Evolutionary conservation across 2,329 filamentous ascomycete species (phyloP).

Genomic region (Monilinia aucupariae): DNA sequence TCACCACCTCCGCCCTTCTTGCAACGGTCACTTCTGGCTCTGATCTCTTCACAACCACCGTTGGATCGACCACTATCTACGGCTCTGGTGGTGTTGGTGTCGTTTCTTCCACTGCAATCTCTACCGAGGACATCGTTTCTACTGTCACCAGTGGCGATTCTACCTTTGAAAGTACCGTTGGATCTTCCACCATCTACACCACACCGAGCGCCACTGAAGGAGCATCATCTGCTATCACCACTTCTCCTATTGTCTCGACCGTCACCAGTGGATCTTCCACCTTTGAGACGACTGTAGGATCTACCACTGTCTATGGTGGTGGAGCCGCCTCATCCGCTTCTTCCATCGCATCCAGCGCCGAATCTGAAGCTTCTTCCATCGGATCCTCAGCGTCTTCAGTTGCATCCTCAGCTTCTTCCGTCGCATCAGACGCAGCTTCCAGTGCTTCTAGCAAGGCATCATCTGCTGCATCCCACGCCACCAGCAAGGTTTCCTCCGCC

Average conservation of each 20-base stretch:
- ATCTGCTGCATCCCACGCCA: constrained; percentile 15
- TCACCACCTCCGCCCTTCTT: constrained; percentile 25
- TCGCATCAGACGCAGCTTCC: constrained; percentile 23
- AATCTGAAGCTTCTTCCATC: constrained; percentile 25
- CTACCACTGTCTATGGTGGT: constrained; percentile 22
- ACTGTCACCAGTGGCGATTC: constrained; percentile 24
- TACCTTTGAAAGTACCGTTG: constrained; percentile 26
- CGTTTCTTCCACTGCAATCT: constrained; percentile 21
- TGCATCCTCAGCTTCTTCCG: constrained; percentile 19
- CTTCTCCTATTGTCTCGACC: constrained; percentile 20
- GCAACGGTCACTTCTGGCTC: constrained; percentile 19
- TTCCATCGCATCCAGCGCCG: constrained; percentile 23
- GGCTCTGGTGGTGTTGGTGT: constrained; percentile 17
- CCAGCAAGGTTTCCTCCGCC: constrained; percentile 12
- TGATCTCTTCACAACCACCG: constrained; percentile 20
- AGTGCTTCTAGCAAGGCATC: constrained; percentile 14
- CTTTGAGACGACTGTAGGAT: constrained; percentile 22
- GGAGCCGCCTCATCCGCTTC: constrained; percentile 20
- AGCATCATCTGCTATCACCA: constrained; percentile 17
- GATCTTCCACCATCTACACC: constrained; percentile 28
- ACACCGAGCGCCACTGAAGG: constrained; percentile 11
- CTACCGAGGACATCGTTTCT: constrained; percentile 28
- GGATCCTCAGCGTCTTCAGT: constrained; percentile 13
- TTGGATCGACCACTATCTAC: constrained; percentile 25
- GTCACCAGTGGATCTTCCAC: constrained; percentile 22